Percentiles rank a stretch among this genome's conserved stretches.
phyloP scores from a whole-genome alignment of 179 eudicot genomes.

The Drosera spatulata region DNA sequence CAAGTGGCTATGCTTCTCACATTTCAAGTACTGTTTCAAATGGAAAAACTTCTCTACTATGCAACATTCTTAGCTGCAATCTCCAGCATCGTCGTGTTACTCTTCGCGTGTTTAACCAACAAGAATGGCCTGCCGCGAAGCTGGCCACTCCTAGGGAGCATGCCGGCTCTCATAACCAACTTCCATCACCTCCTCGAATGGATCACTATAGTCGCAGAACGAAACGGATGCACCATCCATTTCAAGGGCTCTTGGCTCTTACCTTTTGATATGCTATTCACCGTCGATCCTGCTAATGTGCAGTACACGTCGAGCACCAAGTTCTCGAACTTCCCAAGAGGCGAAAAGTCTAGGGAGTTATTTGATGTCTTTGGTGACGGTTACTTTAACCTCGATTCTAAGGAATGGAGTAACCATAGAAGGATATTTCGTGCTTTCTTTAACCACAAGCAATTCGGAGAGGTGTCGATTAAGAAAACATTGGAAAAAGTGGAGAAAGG shows the following conservation, averaged over 20 bases:
- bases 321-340: constrained; percentile 24
- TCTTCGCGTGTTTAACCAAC: background rate
- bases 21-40: background rate
- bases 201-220: background rate
- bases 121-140: constrained; percentile 1
- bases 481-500: too few species aligned
- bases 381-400: constrained; percentile 14
- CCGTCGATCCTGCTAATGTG: constrained; percentile 25
- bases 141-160: constrained; percentile 19
- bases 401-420: constrained; percentile 22
- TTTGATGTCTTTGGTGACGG: constrained; percentile 30
- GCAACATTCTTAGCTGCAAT: background rate
- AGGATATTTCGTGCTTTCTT: constrained; percentile 9
- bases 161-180: constrained; percentile 11
- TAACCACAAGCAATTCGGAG: constrained; percentile 9
- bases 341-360: constrained; percentile 3
- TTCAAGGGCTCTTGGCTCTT: constrained; percentile 24
- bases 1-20: too few species aligned
- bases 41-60: background rate
- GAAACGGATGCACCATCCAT: constrained; percentile 5
- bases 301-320: constrained; percentile 25
- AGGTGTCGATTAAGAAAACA: constrained; percentile 1
- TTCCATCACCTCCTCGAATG: constrained; percentile 13
- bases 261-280: constrained; percentile 14
- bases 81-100: background rate